phyloP scores from a whole-genome alignment of 257 asterid genomes.

The Mentha longifolia region DNA sequence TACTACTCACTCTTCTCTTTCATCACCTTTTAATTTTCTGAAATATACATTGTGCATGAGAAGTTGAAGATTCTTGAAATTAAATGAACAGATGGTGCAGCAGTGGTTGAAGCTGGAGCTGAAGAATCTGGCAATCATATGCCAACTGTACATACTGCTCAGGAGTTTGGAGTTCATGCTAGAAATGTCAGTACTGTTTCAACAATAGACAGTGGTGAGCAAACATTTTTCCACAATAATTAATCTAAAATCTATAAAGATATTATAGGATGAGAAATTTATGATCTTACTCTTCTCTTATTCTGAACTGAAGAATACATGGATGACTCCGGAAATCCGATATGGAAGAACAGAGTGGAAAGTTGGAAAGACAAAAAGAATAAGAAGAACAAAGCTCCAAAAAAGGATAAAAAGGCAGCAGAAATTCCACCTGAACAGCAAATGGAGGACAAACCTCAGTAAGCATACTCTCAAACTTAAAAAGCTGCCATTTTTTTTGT shows the following conservation, averaged over 20 bases:
- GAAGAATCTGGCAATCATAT: conserved; percentile 49
- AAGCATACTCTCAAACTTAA: conserved; percentile 35
- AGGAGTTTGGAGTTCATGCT: conserved; percentile 92
- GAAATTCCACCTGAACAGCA: conserved; percentile 69
- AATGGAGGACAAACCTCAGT: conserved; percentile 82
- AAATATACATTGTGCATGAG: too few relatives aligned
- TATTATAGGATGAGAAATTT: conserved; percentile 3
- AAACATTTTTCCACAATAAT: not conserved
- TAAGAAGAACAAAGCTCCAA: conserved; percentile 63
- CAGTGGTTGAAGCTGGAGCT: conserved; percentile 38
- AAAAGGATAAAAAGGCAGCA: conserved; percentile 53
- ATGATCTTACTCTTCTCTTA: conserved; percentile 29
- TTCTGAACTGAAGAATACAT: conserved; percentile 58
- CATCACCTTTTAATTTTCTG: too few relatives aligned
- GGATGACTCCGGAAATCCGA: conserved; percentile 87
- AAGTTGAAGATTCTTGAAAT: not conserved
- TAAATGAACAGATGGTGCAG: conserved; percentile 41
- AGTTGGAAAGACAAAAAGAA: conserved; percentile 97
- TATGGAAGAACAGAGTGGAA: conserved; percentile 97
- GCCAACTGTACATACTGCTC: conserved; percentile 42
- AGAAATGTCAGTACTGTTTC: conserved; percentile 88
- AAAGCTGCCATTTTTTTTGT: not conserved
- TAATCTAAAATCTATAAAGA: not conserved
- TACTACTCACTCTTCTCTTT: conserved; percentile 23
- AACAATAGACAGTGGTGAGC: conserved; percentile 91